Base-by-base conservation (phyloP, 2,329 filamentous ascomycete genomes). In the Aphanocladium album region DNA sequence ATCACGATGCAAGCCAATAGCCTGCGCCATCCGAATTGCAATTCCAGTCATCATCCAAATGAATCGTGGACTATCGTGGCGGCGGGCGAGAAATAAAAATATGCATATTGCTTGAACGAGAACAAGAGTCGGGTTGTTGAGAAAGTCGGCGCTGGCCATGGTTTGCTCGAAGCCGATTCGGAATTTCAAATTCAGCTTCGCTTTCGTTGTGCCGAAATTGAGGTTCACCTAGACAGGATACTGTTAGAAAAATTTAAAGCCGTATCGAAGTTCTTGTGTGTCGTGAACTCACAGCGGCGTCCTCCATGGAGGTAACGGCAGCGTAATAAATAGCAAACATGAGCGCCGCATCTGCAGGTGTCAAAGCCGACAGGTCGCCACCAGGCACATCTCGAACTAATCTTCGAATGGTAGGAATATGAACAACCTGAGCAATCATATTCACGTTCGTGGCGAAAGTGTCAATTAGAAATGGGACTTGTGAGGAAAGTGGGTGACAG, bases 21-120 rank as follows among this genome's bases (percentile, higher is more conserved):
- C 77, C 35, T 82, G 79, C 16, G 76, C 80, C 67, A 85, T 82
- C 6, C 82, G 75, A 19, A 85, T 80, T n/a, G 82, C 80, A 1
- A 88, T 76, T 0, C 85, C 86, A 0, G 83, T 85, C 64, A 89
- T 74, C 43, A 85, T 84, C 84, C 86, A 89, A 5, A 84, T 78
- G 3, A 85, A 83, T 4, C 79, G 68, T 54, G 82, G 71, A 65
- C 79, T 79, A 45, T 83, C 81, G 45, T 81, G 76, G 12, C 78
- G 76, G 17, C 81, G 78, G 9, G 83, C 77, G 1, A 82, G 73
- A 4, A 82, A 74, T 6, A 89, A 74, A 62, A 85, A 88, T 0
- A 89, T 73, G 1, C 81, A 73, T 57, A 88, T 81, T 0, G 86
- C 85, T 68, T 89, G 86, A 1, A 89, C 71, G 0, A 87, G 79